Base-by-base conservation (phyloP, 768 basidiomycete genomes). In the Termitomyces sp. region DNA sequence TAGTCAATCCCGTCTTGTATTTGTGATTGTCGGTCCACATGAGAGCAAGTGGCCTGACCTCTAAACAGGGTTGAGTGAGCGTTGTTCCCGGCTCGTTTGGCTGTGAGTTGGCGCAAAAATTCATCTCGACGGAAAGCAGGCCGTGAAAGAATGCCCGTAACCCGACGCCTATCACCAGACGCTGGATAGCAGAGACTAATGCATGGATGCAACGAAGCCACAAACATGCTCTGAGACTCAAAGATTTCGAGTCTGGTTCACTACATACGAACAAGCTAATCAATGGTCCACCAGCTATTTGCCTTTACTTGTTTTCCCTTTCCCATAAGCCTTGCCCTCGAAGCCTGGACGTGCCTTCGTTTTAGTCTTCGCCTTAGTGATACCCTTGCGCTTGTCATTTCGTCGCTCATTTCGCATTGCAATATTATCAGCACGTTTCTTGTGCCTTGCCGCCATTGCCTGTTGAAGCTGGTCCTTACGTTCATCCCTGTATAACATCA, bases 361-460 rank as follows among this genome's bases (percentile, higher is more conserved):
- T 70, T 87, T 86, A 49, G 72, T 70, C 69, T 82, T 83, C 65
- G 67, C 70, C 64, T 78, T 79, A 61, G 75, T 75, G 13, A 66
- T 67, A 51, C 63, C 84, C 75, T 79, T 85, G 65, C 83, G 79
- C 60, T 86, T 83, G 65, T 94, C 91, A 48, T 83, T 82, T 70
- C 81, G 80, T 36, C 88, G 79, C 69, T 98, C 94, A 58, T 87
- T 85, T 18, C 94, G 85, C 77, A 81, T 85, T 0, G 93, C 89
- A 65, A 98, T 90, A 67, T 98, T 98, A 66, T 96, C 94, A 15
- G 85, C 69, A 4, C 94, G 82, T 73, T 98, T 98, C 77, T 95
- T 93, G 73, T 93, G 89, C 70, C 83, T 87, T 33, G 91, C 90
- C 1, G 89, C 89, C 82, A 93, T 89, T 2, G 87, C 80, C 12